Evolutionary conservation across 768 basidiomycete genomes (phyloP), one percentile per base, ranked within the genome.

Genomic region (Dioszegia aurantiaca): DNA sequence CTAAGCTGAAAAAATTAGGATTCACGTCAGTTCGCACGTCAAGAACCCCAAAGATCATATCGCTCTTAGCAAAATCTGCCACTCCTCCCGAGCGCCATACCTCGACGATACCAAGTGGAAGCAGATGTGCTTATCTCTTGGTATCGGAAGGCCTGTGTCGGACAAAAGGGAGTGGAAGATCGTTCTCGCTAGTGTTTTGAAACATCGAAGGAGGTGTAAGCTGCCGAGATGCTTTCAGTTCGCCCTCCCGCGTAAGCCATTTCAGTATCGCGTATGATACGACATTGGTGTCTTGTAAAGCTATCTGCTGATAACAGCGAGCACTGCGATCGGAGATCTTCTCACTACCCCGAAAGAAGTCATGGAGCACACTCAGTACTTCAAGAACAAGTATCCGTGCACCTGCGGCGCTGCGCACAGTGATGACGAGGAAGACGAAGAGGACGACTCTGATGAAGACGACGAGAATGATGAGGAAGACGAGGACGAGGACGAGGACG

Each of bases 11-110:
- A n/a, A n/a, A n/a, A n/a, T 26, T 28, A 53, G 51, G 51, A 39
- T 21, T 8, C 14, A 6, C 36, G 40, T 53, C 37, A 39, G 51
- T 26, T 53, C 51, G 14, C 26, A 53, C 51, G 2, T 53, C 26
- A n/a, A 26, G 4, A 11, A 26, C 23, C 51, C 51, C 6, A 27
- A 26, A 19, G 8, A 40, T 24, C 51, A 53, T 28, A 53, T 53
- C 51, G 26, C 26, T 5, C 51, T 53, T 19, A 53, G 51, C 51
- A 30, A 40, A 2, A 36, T 53, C 51, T 53, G 51, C 26, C 37
- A 17, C 8, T 24, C 51, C 1, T 55, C 54, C 9, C 41, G 54
- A 6, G 41, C 41, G 12, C 11, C 26, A 28, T 55, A 55, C 23
- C 9, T 4, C 27, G 43, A 24, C 28, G 54, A 43, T 12, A 39